Base-by-base conservation (phyloP, 192 early-diverging fungal species). In the Coemansia sp. region DNA sequence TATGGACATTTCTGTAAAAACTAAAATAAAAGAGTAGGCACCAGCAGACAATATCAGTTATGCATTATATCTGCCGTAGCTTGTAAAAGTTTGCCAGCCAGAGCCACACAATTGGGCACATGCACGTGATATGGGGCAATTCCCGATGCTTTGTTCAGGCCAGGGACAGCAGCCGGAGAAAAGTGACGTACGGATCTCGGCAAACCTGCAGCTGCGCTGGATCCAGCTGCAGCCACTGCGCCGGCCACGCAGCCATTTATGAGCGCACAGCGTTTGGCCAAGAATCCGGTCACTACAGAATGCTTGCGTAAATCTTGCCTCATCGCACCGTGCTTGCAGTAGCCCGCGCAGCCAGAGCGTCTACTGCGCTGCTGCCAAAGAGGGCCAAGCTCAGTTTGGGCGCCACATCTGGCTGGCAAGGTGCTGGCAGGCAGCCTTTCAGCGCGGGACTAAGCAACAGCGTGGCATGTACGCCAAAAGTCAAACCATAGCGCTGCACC, bases 1-100 rank as follows among this genome's bases (percentile, higher is more conserved):
- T 66, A 96, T 93, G 17, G 90, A 89, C 93, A 94, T 93, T 47
- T 24, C 55, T 35, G 19, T n/a, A 39, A 29, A 49, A 7, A 29
- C 15, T 12, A 55, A 43, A 29, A 29, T 12, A 17, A 19, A 19
- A 49, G 47, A 19, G 19, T 49, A 19, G n/a, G 15, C 17, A 22
- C 43, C 5, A 5, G 43, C 43, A 19, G 19, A 49, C n/a, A n/a
- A 19, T n/a, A 14, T 4, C 7, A 49, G 1, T 19, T 6, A 19
- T 21, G 19, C 19, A 19, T 19, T n/a, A 17, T 49, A 4, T n/a
- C 19, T 21, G 12, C 5, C n/a, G 48, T 17, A 49, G 48, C 17
- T 21, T 49, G 48, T 49, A 49, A 8, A 49, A 49, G 19, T 19
- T 49, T 49, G 48, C 48, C 48, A 17, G 48, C 12, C 7, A 19